Conservation (phyloP, 768 basidiomycete species). For the Amanita subjunquillea region DNA sequence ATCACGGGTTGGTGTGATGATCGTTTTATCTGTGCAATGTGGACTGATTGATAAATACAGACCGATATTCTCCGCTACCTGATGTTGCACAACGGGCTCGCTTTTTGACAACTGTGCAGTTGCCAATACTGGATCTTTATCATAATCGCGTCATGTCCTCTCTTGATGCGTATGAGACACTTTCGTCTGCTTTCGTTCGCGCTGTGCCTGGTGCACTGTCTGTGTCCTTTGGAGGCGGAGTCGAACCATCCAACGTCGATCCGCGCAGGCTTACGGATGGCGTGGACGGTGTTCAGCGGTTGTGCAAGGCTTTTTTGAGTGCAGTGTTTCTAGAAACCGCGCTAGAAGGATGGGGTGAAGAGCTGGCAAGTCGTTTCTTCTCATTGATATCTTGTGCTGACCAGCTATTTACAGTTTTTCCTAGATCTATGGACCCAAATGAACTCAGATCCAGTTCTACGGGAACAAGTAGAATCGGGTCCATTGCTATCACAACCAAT, state of each 20-base stretch:
- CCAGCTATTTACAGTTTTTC: conserved; percentile 56
- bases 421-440: conserved; percentile 85
- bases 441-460: conserved; percentile 45
- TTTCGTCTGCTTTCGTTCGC: conserved; percentile 80
- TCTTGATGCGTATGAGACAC: conserved; percentile 87
- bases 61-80: conserved; percentile 87
- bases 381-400: conserved; percentile 3
- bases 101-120: conserved; percentile 78
- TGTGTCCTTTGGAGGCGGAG: conserved; percentile 39
- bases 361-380: conserved; percentile 42
- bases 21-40: neutral
- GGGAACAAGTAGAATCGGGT: conserved; percentile 38
- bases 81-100: conserved; percentile 64
- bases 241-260: conserved; percentile 37
- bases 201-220: conserved; percentile 88
- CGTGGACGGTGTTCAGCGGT: conserved; percentile 68
- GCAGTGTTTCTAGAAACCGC: conserved; percentile 60
- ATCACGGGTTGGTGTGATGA: conserved; percentile 58
- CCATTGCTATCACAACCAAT: conserved; percentile 40
- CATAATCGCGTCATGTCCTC: conserved; percentile 70
- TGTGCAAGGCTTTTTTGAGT: conserved; percentile 82
- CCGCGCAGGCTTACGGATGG: conserved; percentile 67
- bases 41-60: conserved; percentile 25
- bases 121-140: conserved; percentile 77
- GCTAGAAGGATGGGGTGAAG: conserved; percentile 83